Evolutionary conservation across 768 basidiomycete species (phyloP).

Genomic region (Crucibulum laeve): DNA sequence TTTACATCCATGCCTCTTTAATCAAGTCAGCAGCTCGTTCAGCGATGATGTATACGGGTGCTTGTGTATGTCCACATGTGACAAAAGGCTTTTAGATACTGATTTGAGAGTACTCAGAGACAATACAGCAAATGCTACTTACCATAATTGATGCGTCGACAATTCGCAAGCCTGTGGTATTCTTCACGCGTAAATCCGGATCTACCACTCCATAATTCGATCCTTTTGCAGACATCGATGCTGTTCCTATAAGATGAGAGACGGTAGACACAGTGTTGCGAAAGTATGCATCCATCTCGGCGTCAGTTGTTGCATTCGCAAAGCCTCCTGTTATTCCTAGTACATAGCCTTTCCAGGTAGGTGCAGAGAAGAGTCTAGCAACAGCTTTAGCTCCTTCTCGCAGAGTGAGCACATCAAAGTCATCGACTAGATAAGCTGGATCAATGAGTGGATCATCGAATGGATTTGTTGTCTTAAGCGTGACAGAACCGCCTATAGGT

Average conservation of each 20-base stretch:
- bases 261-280: constrained; percentile 12
- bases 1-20: constrained; percentile 8
- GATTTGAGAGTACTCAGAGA: not conserved
- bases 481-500: constrained; percentile 23
- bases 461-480: constrained; percentile 33
- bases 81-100: constrained; percentile 12
- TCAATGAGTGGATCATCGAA: constrained; percentile 44
- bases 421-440: constrained; percentile 34
- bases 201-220: constrained; percentile 25
- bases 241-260: constrained; percentile 25
- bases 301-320: constrained; percentile 18
- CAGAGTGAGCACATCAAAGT: constrained; percentile 21
- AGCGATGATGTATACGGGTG: constrained; percentile 23
- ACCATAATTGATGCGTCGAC: constrained; percentile 31
- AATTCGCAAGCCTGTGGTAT: constrained; percentile 23
- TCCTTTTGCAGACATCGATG: constrained; percentile 19
- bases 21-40: constrained; percentile 29
- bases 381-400: constrained; percentile 17
- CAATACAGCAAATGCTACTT: constrained; percentile 6
- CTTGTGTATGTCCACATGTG: constrained; percentile 24
- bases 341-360: constrained; percentile 21
- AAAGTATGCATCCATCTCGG: constrained; percentile 16
- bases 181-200: constrained; percentile 27
- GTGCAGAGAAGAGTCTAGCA: constrained; percentile 16
- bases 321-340: constrained; percentile 12